Base-by-base conservation (phyloP, 2,329 filamentous ascomycete species). In the Byssothecium circinans region DNA sequence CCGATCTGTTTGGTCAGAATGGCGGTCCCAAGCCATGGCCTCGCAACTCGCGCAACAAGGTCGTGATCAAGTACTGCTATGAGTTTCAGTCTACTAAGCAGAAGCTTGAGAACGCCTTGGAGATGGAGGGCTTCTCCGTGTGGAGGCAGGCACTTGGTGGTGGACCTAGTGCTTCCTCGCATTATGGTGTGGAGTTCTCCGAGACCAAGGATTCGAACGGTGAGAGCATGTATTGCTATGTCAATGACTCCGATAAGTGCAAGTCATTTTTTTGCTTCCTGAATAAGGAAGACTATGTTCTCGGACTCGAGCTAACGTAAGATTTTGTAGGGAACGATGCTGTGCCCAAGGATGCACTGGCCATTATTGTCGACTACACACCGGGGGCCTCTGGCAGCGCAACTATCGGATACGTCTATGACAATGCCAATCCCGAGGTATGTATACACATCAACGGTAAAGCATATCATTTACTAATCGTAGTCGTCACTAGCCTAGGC, bases 1-100 rank as follows among this genome's bases (percentile, higher is more conserved):
- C 42, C 8, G 42, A 44, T 23, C 33, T 44, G n/a, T 22, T 44
- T n/a, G n/a, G 10, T 33, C n/a, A 19, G 15, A n/a, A 38, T 17
- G 42, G 42, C 14, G 42, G 42, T 18, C 33, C 42, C 5, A 20
- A 34, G 14, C 18, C 22, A 4, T 38, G 42, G 42, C 34, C 42
- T 14, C 42, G 42, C 33, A 38, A 44, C 15, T 4, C 8, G 7
- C 8, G 29, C 4, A 45, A 38, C 33, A 45, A 45, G 17, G 42
- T 45, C 15, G 18, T 45, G 2, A 39, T 45, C 22, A 2, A 38
- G 25, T 44, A 44, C 17, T 44, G 42, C 17, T 44, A 27, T 27
- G 23, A 45, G 2, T 18, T 4, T 3, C 1, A 1, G 2, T 11
- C 12, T 11, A 18, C n/a, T 3, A 20, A 34, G 2, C 5, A 38